Evolutionary conservation across 352 stramenopile genomes (phyloP).

Genomic region (Globisporangium megalacanthum): DNA sequence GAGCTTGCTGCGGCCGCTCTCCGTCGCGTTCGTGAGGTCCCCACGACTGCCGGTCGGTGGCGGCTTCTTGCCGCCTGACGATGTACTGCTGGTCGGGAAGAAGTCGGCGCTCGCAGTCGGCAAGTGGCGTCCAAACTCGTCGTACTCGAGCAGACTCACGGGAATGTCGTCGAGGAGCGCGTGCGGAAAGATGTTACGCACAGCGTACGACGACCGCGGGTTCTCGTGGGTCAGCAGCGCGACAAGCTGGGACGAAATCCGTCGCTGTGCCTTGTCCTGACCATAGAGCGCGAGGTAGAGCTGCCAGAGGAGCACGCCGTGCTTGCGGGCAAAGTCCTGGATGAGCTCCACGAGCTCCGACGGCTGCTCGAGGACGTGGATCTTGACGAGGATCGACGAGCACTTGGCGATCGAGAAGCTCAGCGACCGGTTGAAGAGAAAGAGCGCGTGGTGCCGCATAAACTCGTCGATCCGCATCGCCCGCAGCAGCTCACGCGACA

Average conservation of each 20-base stretch:
- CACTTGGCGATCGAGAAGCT: conserved; percentile 84
- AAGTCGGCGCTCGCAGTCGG: conserved; percentile 45
- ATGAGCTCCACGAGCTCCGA: conserved; percentile 84
- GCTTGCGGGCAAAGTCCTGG: conserved; percentile 82
- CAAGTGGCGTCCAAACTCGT: conserved; percentile 76
- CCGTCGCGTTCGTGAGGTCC: conserved; percentile 60
- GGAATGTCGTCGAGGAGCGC: conserved; percentile 75
- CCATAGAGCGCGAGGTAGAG: conserved; percentile 77
- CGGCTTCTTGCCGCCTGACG: conserved; percentile 22
- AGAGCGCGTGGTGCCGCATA: conserved; percentile 79
- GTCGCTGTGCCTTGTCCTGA: conserved; percentile 78
- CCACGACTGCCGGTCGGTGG: conserved; percentile 23
- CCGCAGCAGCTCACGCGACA: conserved; percentile 65
- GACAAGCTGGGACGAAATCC: conserved; percentile 83
- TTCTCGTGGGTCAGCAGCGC: conserved; percentile 85
- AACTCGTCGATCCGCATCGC: conserved; percentile 86
- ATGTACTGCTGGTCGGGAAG: conserved; percentile 30
- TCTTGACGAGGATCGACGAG: conserved; percentile 84
- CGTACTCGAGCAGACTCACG: conserved; percentile 67
- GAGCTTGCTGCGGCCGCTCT: conserved; percentile 65
- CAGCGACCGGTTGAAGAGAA: conserved; percentile 81
- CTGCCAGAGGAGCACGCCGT: conserved; percentile 79
- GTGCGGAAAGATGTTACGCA: conserved; percentile 82
- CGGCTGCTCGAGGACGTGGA: conserved; percentile 81
- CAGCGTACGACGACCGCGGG: conserved; percentile 70